Conservation (phyloP, 176 grass and related monocot genomes). For the Phragmites australis region DNA sequence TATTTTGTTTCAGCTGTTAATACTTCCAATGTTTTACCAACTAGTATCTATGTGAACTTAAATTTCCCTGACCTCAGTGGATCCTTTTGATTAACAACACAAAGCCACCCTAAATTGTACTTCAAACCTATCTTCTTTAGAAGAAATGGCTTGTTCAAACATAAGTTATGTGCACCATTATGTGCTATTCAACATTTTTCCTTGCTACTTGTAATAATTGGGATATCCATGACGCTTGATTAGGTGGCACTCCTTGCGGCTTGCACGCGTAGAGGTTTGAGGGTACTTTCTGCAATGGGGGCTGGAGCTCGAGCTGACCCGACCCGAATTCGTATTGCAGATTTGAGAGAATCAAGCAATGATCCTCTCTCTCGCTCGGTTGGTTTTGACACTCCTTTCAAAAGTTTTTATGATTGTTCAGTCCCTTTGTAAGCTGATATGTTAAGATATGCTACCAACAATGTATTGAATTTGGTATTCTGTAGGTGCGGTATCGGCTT, state of each 20-base stretch:
- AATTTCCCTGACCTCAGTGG: background rate
- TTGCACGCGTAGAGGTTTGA: constrained; percentile 72
- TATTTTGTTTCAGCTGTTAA: constrained; percentile 20
- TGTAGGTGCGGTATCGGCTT: constrained; percentile 78
- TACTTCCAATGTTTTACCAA: background rate
- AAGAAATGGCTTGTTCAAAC: background rate
- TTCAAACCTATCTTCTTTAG: background rate
- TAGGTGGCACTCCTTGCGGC: constrained; percentile 88
- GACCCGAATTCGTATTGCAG: constrained; percentile 92
- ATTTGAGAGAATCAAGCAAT: constrained; percentile 92
- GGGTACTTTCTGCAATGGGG: constrained; percentile 91
- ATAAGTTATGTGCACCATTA: background rate
- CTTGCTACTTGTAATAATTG: background rate
- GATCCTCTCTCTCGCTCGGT: constrained; percentile 88
- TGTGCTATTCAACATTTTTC: background rate
- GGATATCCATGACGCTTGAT: constrained; percentile 21
- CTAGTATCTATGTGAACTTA: background rate
- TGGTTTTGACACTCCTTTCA: constrained; percentile 24
- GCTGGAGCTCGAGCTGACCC: constrained; percentile 94
- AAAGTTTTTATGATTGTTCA: background rate
- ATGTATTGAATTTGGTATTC: constrained; percentile 5
- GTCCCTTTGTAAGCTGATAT: constrained; percentile 14
- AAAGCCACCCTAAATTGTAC: background rate
- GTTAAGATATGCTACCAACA: background rate
- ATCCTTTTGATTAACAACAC: background rate